Conservation (phyloP, 805 yeast genomes). For the Priceomyces haplophilus region DNA sequence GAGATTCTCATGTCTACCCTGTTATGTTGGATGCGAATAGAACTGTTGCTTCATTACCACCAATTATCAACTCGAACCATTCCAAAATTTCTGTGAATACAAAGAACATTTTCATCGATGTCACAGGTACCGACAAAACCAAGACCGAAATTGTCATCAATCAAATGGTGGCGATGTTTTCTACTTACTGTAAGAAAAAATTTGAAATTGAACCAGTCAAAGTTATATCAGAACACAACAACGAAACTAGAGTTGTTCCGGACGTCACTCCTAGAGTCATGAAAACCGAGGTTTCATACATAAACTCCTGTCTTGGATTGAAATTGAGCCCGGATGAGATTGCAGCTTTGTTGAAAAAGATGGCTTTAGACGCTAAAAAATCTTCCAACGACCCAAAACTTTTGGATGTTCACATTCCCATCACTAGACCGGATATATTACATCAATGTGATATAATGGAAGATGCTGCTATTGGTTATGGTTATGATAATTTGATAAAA, state of each 20-base stretch:
- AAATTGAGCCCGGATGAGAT: constrained; percentile 67
- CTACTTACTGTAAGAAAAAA: constrained; percentile 76
- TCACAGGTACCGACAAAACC: constrained; percentile 93
- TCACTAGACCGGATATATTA: constrained; percentile 91
- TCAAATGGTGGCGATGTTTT: constrained; percentile 93
- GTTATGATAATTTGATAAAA: constrained; percentile 82
- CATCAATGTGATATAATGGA: constrained; percentile 99
- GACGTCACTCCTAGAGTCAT: constrained; percentile 62
- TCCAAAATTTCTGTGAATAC: constrained; percentile 86
- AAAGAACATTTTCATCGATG: constrained; percentile 83
- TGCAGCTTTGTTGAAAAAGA: constrained; percentile 62
- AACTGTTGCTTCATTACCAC: constrained; percentile 89
- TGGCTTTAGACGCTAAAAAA: constrained; percentile 71
- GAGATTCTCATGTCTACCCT: constrained; percentile 86
- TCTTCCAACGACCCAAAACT: constrained; percentile 40
- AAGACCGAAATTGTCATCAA: constrained; percentile 91
- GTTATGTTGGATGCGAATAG: constrained; percentile 76
- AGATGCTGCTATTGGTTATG: constrained; percentile 95
- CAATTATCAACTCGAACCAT: constrained; percentile 89
- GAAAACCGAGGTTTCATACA: constrained; percentile 75
- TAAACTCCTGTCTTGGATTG: constrained; percentile 92
- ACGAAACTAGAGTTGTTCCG: constrained; percentile 74
- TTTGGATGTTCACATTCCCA: constrained; percentile 73
- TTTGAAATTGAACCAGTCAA: constrained; percentile 89
- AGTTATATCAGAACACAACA: constrained; percentile 77